Evolutionary conservation across 305 asterid genomes (phyloP).

Genomic region (Caryopteris hybrid): DNA sequence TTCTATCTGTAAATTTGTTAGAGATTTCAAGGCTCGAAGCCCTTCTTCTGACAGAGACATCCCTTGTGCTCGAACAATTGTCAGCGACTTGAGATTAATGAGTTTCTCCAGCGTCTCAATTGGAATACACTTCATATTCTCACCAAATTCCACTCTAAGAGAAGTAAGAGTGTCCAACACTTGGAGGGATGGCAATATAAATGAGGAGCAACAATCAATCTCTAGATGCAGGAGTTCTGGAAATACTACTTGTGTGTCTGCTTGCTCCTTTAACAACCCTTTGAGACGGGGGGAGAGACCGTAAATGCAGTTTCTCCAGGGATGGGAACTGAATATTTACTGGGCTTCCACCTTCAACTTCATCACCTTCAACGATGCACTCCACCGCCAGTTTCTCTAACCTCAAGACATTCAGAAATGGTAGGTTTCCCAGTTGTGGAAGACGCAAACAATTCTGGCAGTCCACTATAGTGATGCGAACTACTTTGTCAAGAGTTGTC

Average conservation of each 20-base stretch:
- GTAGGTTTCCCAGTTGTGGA: not conserved
- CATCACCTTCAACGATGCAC: not conserved
- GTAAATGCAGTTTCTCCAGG: not conserved
- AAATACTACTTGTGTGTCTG: not conserved
- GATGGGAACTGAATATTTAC: not conserved
- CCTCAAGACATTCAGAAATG: not conserved
- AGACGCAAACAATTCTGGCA: conserved; percentile 5
- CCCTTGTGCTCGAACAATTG: not conserved
- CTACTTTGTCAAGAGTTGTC: not conserved
- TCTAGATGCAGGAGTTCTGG: not conserved
- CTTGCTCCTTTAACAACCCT: not conserved
- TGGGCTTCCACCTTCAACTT: too few species aligned
- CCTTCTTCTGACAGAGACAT: not conserved
- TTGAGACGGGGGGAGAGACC: not conserved
- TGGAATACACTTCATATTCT: not conserved
- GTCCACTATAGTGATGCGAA: not conserved
- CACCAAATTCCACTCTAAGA: not conserved
- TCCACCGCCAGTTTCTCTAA: not conserved
- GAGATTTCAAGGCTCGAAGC: not conserved
- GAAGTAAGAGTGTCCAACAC: not conserved
- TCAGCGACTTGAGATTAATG: not conserved
- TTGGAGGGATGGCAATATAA: not conserved
- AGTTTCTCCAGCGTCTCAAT: not conserved
- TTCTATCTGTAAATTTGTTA: accelerated
- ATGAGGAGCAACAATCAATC: conserved; percentile 9